Percentiles rank a stretch among this genome's conserved stretches.
Evolutionary conservation across 1,284 basidiomycete species (phyloP).

Genomic region (Malassezia vespertilionis): DNA sequence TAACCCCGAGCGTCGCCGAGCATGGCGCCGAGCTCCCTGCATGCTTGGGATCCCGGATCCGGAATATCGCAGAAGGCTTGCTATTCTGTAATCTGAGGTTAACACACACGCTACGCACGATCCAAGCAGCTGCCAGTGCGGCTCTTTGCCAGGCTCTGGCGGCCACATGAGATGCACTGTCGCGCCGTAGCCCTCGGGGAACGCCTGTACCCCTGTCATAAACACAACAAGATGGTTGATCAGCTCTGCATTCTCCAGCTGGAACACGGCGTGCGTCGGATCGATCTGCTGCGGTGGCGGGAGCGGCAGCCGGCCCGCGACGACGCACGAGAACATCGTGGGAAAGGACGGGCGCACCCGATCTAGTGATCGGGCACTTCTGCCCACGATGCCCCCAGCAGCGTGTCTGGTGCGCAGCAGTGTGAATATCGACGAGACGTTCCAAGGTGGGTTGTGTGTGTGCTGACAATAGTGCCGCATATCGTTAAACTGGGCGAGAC

Average conservation of each 20-base stretch:
- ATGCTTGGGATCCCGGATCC: constrained; percentile 16
- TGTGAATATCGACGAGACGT: constrained; percentile 45
- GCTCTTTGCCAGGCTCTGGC: background rate
- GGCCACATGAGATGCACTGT: constrained; percentile 43
- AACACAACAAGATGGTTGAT: constrained; percentile 42
- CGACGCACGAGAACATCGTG: constrained; percentile 42
- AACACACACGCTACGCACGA: constrained; percentile 18
- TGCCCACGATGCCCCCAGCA: constrained; percentile 9
- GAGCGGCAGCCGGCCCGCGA: constrained; percentile 39
- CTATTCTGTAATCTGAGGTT: constrained; percentile 28
- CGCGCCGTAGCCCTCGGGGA: constrained; percentile 37
- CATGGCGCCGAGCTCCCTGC: background rate
- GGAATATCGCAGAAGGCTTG: constrained; percentile 45
- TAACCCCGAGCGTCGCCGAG: constrained; percentile 37
- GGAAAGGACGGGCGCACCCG: background rate
- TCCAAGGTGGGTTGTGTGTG: constrained; percentile 18
- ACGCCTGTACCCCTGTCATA: constrained; percentile 40
- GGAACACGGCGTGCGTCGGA: constrained; percentile 41
- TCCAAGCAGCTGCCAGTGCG: constrained; percentile 35
- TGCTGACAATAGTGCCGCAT: constrained; percentile 22
- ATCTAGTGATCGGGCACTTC: constrained; percentile 1
- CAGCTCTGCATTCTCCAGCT: constrained; percentile 26
- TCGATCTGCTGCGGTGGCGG: constrained; percentile 37
- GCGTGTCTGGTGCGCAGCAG: constrained; percentile 41
- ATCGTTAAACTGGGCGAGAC: constrained; percentile 40